Evolutionary conservation across 2,329 filamentous ascomycete species (phyloP), one percentile per base, ranked within the genome.

Genomic region (Aspergillus pseudotamarii): DNA sequence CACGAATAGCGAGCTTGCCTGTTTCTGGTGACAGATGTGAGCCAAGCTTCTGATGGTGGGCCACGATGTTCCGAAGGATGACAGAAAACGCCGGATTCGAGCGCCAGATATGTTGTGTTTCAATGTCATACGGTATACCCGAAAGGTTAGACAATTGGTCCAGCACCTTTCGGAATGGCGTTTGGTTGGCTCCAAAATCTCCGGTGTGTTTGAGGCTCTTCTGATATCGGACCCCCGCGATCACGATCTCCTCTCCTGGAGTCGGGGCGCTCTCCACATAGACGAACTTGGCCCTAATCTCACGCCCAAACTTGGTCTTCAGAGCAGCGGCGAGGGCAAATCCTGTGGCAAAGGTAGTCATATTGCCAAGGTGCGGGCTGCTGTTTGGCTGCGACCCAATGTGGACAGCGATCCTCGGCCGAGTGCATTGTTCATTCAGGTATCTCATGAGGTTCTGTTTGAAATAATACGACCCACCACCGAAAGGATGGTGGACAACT

Each of bases 1-100:
- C 66, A 45, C 64, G 60, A 26, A 69, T 58, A 48, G 62, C 66
- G 28, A 68, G n/a, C 46, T 62, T 69, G 30, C 62, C 64, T 32
- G 58, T 60, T 14, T 58, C 51, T 21, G 61, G 64, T 1, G 64
- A 65, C 19, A 63, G 30, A 14, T 61, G 60, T 6, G 30, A 14
- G 1, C 63, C 63, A 1, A 65, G 19, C 5, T 26, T 34, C 5
- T 26, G 11, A n/a, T 32, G 58, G n/a, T 32, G 58, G 11, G 58
- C 58, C 30, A 59, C 34, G 26, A 59, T 34, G n/a, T 36, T 21
- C 26, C 23, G 46, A n/a, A 46, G 4, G n/a, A 46, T 21, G 21
- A 21, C 21, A 21, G n/a, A 4, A 23, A 46, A 46, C n/a, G n/a
- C 43, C 1, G 43, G 43, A 14, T 46, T 26, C n/a, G 21, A 21